Conservation (phyloP, 495 filamentous ascomycete genomes). For the Thozetella sp. region DNA sequence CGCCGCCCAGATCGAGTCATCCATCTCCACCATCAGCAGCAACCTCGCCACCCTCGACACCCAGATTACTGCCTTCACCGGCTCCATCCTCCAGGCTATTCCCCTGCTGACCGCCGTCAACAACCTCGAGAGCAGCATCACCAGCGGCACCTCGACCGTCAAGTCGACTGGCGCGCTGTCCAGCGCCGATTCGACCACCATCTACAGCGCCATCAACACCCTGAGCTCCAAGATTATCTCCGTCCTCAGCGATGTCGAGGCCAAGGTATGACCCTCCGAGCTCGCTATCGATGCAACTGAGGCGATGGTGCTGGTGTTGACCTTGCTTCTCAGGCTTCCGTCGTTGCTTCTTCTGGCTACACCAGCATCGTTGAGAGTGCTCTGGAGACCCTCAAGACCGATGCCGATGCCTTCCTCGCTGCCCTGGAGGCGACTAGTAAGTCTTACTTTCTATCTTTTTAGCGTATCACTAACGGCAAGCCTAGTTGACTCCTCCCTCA, state of each 20-base stretch:
- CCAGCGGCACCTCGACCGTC: neutral
- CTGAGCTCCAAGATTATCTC: neutral
- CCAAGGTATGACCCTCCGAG: neutral
- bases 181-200: neutral
- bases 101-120: neutral
- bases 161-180: neutral
- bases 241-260: neutral
- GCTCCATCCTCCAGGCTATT: neutral
- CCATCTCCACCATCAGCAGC: neutral
- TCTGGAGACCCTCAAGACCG: neutral
- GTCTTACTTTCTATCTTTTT: neutral
- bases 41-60: neutral
- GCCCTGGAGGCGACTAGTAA: neutral
- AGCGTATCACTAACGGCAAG: neutral
- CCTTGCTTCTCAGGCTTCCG: neutral
- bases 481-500: neutral
- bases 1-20: neutral
- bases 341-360: neutral
- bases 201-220: neutral
- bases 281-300: no score
- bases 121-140: conserved; percentile 1
- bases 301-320: no score
- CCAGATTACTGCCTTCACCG: neutral
- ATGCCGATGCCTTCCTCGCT: neutral
- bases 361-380: neutral